A percentile compares a stretch with the other conserved stretches of the same genome.
These are phyloP conservation scores for Wallacemonas rigidus DNA, from an alignment of 208 protist species.

Conservation along the genomic window DNA sequence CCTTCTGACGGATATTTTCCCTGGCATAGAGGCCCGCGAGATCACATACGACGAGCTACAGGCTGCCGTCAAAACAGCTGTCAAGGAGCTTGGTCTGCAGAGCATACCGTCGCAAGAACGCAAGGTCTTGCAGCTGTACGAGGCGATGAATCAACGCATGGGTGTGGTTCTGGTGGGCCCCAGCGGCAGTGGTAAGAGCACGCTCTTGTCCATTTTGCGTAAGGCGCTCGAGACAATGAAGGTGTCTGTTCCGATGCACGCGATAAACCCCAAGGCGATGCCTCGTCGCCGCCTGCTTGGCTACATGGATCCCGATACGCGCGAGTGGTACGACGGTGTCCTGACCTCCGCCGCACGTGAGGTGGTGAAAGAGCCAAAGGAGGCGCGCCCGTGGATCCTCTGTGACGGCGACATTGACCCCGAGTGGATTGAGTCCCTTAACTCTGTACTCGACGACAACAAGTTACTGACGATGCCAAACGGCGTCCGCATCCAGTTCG, in stretches of 20 bases:
- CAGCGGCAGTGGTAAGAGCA: conserved; percentile 94
- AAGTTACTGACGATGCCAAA: conserved; percentile 98
- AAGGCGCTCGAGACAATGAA: conserved; percentile 82
- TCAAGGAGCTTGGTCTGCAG: conserved; percentile 72
- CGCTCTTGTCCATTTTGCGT: conserved; percentile 78
- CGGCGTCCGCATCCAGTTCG: conserved; percentile 96
- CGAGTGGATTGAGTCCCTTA: conserved; percentile 99
- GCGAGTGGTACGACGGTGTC: conserved; percentile 99
- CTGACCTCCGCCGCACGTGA: conserved; percentile 94
- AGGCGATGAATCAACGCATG: conserved; percentile 93
- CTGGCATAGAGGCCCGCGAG: conserved; percentile 59
- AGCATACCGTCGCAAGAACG: conserved; percentile 66
- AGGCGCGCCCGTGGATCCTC: conserved; percentile 90
- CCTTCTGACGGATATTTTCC: conserved; percentile 92
- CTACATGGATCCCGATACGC: conserved; percentile 95
- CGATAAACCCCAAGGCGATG: conserved; percentile 95
- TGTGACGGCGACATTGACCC: conserved; percentile 98
- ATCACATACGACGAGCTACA: conserved; percentile 86
- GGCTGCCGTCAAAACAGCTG: conserved; percentile 63
- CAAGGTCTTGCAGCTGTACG: conserved; percentile 94
- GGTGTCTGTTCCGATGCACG: conserved; percentile 75
- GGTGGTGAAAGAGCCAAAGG: conserved; percentile 74
- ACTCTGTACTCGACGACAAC: conserved; percentile 99
- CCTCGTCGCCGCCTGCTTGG: conserved; percentile 93
- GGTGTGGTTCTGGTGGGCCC: conserved; percentile 94